These are phyloP conservation scores for Millerozyma miso DNA, from an alignment of 805 yeast genomes.

Conservation along the genomic window DNA sequence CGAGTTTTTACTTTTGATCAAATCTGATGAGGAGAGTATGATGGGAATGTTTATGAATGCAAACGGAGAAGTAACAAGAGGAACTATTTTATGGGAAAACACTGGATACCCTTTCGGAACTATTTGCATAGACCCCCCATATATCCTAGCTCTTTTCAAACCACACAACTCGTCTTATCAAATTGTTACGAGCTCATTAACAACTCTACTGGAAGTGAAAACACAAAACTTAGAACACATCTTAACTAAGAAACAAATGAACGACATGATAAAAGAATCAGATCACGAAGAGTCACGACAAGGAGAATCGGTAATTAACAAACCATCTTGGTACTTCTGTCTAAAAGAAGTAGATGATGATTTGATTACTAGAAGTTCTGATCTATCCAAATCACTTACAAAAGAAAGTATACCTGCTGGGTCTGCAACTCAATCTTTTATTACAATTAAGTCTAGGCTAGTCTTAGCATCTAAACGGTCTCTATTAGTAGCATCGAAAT, in stretches of 20 bases:
- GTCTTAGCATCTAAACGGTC: background rate
- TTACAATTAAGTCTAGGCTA: background rate
- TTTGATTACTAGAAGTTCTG: background rate
- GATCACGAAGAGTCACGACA: background rate
- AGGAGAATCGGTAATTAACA: background rate
- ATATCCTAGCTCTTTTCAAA: conserved; percentile 27
- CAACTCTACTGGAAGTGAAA: background rate
- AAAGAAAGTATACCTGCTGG: too few species aligned
- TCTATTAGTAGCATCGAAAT: background rate
- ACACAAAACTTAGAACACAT: background rate
- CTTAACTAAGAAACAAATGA: background rate
- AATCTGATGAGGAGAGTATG: conserved; percentile 28
- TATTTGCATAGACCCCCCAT: conserved; percentile 33
- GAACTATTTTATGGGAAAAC: conserved; percentile 36
- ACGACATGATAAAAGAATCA: background rate
- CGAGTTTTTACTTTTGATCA: conserved; percentile 31
- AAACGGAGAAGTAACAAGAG: conserved; percentile 38
- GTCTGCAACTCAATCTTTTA: background rate
- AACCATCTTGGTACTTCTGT: too few species aligned
- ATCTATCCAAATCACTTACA: background rate
- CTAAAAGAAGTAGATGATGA: background rate
- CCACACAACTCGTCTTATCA: background rate
- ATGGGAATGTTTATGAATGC: conserved; percentile 39
- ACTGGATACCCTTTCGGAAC: conserved; percentile 34
- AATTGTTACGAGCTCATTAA: background rate